Conservation (phyloP, 192 early-diverging fungal species). For the Glomus cerebriforme region DNA sequence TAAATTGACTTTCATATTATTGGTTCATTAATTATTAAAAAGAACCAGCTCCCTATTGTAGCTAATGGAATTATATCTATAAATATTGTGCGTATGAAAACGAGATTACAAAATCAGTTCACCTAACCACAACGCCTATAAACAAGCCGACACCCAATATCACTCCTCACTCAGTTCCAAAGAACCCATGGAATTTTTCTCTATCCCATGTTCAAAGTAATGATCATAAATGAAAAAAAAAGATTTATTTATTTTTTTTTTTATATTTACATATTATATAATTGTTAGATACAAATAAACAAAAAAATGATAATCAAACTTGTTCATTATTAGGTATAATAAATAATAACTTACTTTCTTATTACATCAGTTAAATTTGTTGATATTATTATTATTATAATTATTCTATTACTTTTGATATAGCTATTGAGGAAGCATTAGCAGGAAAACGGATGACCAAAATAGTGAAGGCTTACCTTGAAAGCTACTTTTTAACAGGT, state of each 20-base stretch:
- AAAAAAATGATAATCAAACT: too few species aligned
- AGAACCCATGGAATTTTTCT: background rate
- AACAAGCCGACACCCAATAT: slow-evolving; percentile 3
- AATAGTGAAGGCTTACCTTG: background rate
- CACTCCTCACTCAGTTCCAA: background rate
- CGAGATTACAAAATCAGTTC: too few species aligned
- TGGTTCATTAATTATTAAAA: too few species aligned
- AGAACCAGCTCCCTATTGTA: too few species aligned
- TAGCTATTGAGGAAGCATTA: too few species aligned
- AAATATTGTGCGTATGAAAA: too few species aligned
- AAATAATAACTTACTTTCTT: background rate
- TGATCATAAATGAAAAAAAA: background rate
- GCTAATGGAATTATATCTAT: too few species aligned
- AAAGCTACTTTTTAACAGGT: background rate
- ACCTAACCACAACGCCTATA: background rate
- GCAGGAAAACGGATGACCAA: background rate
- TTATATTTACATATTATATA: too few species aligned
- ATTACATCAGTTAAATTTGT: background rate
- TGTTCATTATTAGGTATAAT: background rate
- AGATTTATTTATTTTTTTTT: background rate
- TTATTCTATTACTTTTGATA: background rate
- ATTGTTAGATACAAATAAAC: too few species aligned
- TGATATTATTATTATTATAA: background rate
- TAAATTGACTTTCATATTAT: too few species aligned
- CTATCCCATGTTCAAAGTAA: background rate